A percentile compares a stretch with the other conserved stretches of the same genome.
These are phyloP conservation scores for Plasmodium vivax DNA, from an alignment of 169 alveolate species.

Conservation along the genomic window DNA sequence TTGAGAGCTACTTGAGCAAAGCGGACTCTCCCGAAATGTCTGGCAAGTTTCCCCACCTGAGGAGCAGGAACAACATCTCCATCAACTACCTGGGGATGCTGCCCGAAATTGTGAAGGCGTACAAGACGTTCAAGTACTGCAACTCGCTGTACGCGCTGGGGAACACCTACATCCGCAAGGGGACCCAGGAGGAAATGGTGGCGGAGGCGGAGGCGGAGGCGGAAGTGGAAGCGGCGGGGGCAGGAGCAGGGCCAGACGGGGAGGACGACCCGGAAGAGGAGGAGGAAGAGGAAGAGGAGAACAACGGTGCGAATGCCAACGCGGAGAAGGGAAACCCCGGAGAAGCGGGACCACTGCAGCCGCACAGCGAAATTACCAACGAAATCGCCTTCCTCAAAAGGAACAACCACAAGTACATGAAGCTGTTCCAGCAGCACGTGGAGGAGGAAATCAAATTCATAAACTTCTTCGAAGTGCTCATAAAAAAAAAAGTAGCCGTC, in stretches of 20 bases:
- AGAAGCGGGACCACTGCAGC: background rate
- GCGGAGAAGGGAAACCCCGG: background rate
- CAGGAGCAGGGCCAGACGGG: background rate
- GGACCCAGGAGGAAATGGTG: background rate
- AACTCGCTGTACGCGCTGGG: slow-evolving; percentile 35
- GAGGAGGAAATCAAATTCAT: slow-evolving; percentile 47
- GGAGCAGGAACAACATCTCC: background rate
- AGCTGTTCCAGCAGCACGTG: slow-evolving; percentile 35
- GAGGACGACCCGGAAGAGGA: background rate
- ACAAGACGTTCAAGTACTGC: slow-evolving; percentile 54
- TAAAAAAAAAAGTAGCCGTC: slow-evolving; percentile 22
- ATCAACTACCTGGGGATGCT: slow-evolving; percentile 30
- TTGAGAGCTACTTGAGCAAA: slow-evolving; percentile 40
- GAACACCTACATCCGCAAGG: slow-evolving; percentile 8
- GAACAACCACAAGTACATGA: slow-evolving; percentile 42
- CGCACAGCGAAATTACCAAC: slow-evolving; percentile 1
- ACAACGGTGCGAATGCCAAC: background rate
- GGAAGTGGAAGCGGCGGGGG: background rate
- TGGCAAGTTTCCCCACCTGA: background rate
- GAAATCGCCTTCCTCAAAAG: slow-evolving; percentile 22
- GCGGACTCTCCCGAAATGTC: background rate
- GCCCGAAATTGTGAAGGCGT: slow-evolving; percentile 57
- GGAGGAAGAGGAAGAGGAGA: background rate
- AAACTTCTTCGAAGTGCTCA: slow-evolving; percentile 39
- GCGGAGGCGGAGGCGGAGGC: background rate